Evolutionary conservation across 1,284 basidiomycete species (phyloP), one percentile per base, ranked within the genome.

Genomic region (Peniophora sp.): DNA sequence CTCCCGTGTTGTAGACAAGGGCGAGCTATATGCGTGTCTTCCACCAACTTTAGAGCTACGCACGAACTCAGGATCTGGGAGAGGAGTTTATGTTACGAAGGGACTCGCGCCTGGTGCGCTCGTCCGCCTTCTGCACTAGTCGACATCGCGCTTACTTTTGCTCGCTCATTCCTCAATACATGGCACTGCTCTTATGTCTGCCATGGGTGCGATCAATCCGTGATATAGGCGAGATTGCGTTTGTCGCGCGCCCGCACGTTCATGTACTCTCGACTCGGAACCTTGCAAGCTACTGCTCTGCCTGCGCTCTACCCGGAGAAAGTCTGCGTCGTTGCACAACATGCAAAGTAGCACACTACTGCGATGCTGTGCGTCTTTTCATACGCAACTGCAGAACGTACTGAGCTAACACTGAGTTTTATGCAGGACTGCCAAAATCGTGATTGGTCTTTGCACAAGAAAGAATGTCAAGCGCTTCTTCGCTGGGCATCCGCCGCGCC

Each of bases 361-460:
- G 92, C 63, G 75, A 81, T 47, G 58, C 71, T 9, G 91, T 92
- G 57, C 17, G 59, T 56, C 45, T 50, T 25, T n/a, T 9, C n/a
- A 16, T 17, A 14, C n/a, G 14, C 5, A 19, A 6, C 19, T n/a
- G n/a, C n/a, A n/a, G 12, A 6, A 48, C 45, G 14, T 9, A 19
- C 5, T 5, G 8, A 5, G 19, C 38, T 41, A n/a, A 17, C 41
- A 14, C 16, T 20, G 24, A 44, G 6, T 22, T 46, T 45, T 17
- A 9, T 38, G 3, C 54, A 93, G 90, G 64, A 62, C 34, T 96
- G 93, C 60, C 91, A 94, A 69, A 79, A 69, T 34, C 64, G 66
- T 39, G 92, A 94, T 61, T 96, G 92, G 92, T 38, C 62, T 0
- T 47, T 75, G 1, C 92, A 96, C 64, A 89, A 85, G 65, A 63